Evolutionary conservation across 75 land plant species (phyloP), one percentile per base, ranked within the genome.

Genomic region (Selaginella tamariscina): DNA sequence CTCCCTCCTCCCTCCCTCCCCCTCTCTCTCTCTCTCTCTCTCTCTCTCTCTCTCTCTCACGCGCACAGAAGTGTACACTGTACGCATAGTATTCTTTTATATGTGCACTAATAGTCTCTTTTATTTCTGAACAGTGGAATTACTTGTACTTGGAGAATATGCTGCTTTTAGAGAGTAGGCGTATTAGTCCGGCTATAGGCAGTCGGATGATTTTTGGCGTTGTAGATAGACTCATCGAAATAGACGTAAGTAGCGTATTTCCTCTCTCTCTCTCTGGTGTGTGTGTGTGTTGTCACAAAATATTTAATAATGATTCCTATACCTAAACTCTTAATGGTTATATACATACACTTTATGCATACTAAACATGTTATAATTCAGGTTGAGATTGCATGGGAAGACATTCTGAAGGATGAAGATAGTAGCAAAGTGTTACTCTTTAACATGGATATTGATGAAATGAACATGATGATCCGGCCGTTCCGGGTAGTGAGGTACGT

Each of bases 301-400:
- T 11, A 20, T 49, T 49, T 49, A 49, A 11, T 20, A 49, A 11
- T 11, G 20, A 49, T 11, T 11, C 18, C 18, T 11, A 20, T 49
- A 11, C 54, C 54, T 11, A 49, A 20, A 20, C 18, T 49, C 20
- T 20, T 49, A 20, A 49, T 49, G 54, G 11, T 20, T 49, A 11
- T 20, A 11, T 11, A 20, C 20, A 49, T 49, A 20, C 54, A 49
- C 20, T 20, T 49, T 49, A 49, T 49, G 54, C 1, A 22, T 1
- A 1, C 24, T 30, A 11, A 22, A 11, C 15, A 20, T n/a, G 56
- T 28, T 65, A 13, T 65, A 24, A 2, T 65, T 39, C 28, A 88
- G 93, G 80, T 88, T 29, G 83, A 88, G 66, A 86, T 92, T 69
- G 77, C 69, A 55, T 86, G 89, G 94, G 89, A 86, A 32, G 87